A percentile compares a stretch with the other conserved stretches of the same genome.
phyloP scores from a whole-genome alignment of 495 filamentous ascomycete genomes.

The Penicillium pulvis region DNA sequence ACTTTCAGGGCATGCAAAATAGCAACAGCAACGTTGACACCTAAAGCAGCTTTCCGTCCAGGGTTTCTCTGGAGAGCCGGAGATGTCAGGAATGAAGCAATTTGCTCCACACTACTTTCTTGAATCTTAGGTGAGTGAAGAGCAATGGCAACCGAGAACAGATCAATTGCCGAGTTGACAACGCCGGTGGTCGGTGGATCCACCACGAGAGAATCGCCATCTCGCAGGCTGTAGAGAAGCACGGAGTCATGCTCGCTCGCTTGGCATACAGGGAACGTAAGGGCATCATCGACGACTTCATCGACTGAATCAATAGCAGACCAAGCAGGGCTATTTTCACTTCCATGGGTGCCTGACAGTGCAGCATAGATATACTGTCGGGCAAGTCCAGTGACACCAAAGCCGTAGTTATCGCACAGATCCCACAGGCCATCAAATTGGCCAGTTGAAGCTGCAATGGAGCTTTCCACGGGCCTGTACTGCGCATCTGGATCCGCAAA shows the following conservation, averaged over 20 bases:
- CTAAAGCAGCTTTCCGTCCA: slow-evolving; percentile 84
- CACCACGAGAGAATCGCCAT: slow-evolving; percentile 54
- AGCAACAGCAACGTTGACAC: slow-evolving; percentile 84
- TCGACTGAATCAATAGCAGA: slow-evolving; percentile 65
- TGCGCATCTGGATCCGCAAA: slow-evolving; percentile 93
- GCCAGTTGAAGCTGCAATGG: slow-evolving; percentile 88
- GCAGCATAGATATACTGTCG: slow-evolving; percentile 71
- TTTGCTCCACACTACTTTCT: slow-evolving; percentile 91
- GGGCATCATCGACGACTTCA: slow-evolving; percentile 66
- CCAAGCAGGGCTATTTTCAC: slow-evolving; percentile 57
- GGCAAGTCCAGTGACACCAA: slow-evolving; percentile 85
- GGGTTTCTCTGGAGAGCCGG: slow-evolving; percentile 79
- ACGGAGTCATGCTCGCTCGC: slow-evolving; percentile 91
- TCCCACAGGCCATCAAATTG: slow-evolving; percentile 95
- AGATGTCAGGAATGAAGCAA: slow-evolving; percentile 82
- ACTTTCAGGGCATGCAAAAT: slow-evolving; percentile 80
- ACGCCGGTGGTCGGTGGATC: slow-evolving; percentile 91
- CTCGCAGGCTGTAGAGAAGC: slow-evolving; percentile 64
- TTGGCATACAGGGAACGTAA: slow-evolving; percentile 73
- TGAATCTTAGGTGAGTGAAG: slow-evolving; percentile 88
- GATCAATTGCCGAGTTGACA: slow-evolving; percentile 86
- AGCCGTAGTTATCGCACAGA: slow-evolving; percentile 89
- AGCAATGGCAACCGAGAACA: slow-evolving; percentile 89
- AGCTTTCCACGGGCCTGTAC: slow-evolving; percentile 81
- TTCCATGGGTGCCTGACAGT: slow-evolving; percentile 70